phyloP scores from a whole-genome alignment of 2,329 filamentous ascomycete genomes.

The Botrytis cinerea region DNA sequence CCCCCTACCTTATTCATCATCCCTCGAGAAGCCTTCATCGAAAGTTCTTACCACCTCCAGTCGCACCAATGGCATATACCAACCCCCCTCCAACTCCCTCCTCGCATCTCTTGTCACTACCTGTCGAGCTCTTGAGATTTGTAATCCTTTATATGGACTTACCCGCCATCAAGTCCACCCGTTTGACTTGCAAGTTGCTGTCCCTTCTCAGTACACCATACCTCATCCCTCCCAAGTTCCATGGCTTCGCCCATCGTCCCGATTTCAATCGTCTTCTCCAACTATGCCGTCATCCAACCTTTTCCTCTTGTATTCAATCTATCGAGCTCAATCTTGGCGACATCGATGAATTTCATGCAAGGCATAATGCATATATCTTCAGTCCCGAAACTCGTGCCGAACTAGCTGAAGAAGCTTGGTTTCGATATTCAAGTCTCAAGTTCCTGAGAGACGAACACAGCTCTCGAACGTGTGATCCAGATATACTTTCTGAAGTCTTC shows the following conservation, averaged over 20 bases:
- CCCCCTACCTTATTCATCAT: not conserved
- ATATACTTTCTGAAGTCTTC: conserved; percentile 30
- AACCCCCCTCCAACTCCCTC: not conserved
- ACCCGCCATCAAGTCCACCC: not conserved
- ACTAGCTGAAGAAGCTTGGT: conserved; percentile 36
- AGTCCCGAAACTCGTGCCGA: conserved; percentile 35
- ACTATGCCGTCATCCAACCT: conserved; percentile 32
- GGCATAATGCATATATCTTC: conserved; percentile 39
- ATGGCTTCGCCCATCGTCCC: conserved; percentile 28
- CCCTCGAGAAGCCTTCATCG: not conserved
- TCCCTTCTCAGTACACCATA: conserved; percentile 20
- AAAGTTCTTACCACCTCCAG: not conserved
- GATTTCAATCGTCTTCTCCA: conserved; percentile 30
- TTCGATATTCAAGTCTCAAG: conserved; percentile 39
- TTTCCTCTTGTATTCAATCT: conserved; percentile 29
- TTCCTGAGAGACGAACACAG: conserved; percentile 37
- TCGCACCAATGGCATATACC: conserved; percentile 11
- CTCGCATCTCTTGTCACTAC: conserved; percentile 2
- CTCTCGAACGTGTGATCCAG: conserved; percentile 30
- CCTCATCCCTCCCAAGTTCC: conserved; percentile 29
- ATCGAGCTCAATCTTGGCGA: conserved; percentile 37
- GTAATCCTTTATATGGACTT: conserved; percentile 14
- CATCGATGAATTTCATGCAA: conserved; percentile 39
- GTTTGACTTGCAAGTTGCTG: conserved; percentile 19
- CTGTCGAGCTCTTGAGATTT: not conserved